Base-by-base conservation (phyloP, 2,329 filamentous ascomycete species). In the Salinomyces thailandicus region DNA sequence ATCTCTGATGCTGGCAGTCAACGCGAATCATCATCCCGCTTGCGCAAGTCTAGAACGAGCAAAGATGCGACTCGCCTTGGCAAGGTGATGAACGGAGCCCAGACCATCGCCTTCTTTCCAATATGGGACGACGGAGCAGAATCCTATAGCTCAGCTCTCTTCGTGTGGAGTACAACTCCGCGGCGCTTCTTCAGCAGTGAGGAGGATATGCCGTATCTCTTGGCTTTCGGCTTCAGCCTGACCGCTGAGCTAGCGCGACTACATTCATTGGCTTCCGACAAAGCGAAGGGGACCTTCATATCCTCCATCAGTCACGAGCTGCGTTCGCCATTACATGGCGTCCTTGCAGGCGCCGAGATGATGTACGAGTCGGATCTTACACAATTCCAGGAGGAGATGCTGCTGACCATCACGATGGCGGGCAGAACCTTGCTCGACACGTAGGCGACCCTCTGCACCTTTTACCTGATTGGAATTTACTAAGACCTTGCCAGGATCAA, bases 361-460 rank as follows among this genome's bases (percentile, higher is more conserved):
- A 48, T 78, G 0, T 62, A 66, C 3, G 71, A 75, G 12, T 53
- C 51, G 9, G 35, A 26, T n/a, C 22, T 26, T n/a, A 26, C 22
- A n/a, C 22, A 63, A 68, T 53, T 62, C 22, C 59, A 70, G 35
- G 46, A 51, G 39, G 64, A 60, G 31, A 62, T 70, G 44, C 53
- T 64, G 0, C 60, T 61, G 5, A 71, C 67, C 41, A 57, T 71
- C 11, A 62, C 64, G 14, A 62, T 61, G 5, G 71, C 68, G 20
- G 67, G 65, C 0, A 53, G 61, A n/a, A 71, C 67, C 5, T 47
- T 72, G 7, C 45, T 72, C n/a, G 68, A 69, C 22, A 69, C 68
- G 38, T 38, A 33, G 7, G 35, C 33, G 14, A n/a, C n/a, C n/a
- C n/a, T n/a, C n/a, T n/a, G n/a, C n/a, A n/a, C n/a, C n/a, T n/a